A percentile compares a stretch with the other conserved stretches of the same genome.
phyloP scores from a whole-genome alignment of 352 stramenopile genomes.

The Phytophthora tubulina region DNA sequence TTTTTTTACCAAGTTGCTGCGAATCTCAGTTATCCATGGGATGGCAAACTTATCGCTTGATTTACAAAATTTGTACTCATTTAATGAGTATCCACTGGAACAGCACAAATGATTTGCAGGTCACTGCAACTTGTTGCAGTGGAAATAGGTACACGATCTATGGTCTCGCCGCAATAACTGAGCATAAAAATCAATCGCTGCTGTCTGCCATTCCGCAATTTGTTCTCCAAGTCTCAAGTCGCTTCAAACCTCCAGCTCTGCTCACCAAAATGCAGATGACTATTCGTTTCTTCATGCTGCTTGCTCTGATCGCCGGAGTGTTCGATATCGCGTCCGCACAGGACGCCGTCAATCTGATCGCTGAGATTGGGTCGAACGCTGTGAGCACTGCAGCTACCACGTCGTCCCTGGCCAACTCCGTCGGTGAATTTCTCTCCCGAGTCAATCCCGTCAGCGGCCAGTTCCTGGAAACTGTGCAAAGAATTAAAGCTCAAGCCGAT shows the following conservation, averaged over 20 bases:
- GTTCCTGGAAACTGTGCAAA: conserved; percentile 8
- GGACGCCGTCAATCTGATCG: conserved; percentile 10
- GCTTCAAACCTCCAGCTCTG: background rate
- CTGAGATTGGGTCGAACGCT: conserved; percentile 9
- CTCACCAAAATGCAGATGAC: conserved; percentile 4
- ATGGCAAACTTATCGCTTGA: background rate
- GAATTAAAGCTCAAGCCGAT: conserved; percentile 6
- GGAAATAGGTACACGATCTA: conserved; percentile 16
- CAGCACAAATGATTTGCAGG: conserved; percentile 1
- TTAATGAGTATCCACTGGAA: conserved; percentile 9
- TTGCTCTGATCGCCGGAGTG: conserved; percentile 5
- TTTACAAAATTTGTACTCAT: background rate
- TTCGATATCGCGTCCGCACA: conserved; percentile 15
- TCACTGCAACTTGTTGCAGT: conserved; percentile 15
- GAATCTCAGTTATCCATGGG: too few relatives aligned
- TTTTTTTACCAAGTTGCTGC: too few relatives aligned
- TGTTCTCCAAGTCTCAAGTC: conserved; percentile 11
- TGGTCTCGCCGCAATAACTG: background rate
- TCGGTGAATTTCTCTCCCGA: conserved; percentile 10
- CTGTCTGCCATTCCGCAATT: conserved; percentile 22
- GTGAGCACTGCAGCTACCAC: conserved; percentile 24
- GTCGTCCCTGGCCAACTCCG: conserved; percentile 15
- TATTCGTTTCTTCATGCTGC: conserved; percentile 16
- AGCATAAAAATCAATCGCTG: background rate
- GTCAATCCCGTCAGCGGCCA: conserved; percentile 3